Conservation (phyloP, 2,329 filamentous ascomycete genomes). For the Kalaharituber pfeilii region DNA sequence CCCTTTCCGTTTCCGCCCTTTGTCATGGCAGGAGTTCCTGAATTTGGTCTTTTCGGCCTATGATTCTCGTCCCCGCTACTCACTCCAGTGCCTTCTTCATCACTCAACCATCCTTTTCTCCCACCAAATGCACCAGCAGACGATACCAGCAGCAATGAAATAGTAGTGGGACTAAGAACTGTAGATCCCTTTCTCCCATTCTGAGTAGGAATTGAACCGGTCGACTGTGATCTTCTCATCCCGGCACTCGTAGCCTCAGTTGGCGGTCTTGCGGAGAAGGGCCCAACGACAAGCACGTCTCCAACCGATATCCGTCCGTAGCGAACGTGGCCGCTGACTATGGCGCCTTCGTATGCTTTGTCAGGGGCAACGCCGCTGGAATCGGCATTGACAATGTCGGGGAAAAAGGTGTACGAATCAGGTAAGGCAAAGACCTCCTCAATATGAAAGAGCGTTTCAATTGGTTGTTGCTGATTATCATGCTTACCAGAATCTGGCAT, state of each 20-base stretch:
- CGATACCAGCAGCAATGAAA: background rate
- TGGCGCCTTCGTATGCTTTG: slow-evolving; percentile 34
- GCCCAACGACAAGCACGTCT: slow-evolving; percentile 61
- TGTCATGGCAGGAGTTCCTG: background rate
- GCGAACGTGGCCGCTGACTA: slow-evolving; percentile 72
- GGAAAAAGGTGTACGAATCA: slow-evolving; percentile 29
- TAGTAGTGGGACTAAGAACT: background rate
- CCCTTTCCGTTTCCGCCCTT: slow-evolving; percentile 1
- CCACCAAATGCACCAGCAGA: background rate
- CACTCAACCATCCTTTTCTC: background rate
- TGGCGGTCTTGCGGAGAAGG: slow-evolving; percentile 46
- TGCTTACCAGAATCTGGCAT: background rate
- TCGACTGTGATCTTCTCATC: background rate
- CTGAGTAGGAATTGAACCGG: background rate
- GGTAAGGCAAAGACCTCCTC: slow-evolving; percentile 75
- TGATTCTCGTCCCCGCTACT: background rate
- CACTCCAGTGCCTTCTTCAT: background rate
- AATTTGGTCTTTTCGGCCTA: background rate
- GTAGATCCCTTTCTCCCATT: background rate
- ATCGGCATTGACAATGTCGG: background rate
- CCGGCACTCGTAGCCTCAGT: slow-evolving; percentile 29
- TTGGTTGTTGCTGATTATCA: background rate
- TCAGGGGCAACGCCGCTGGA: background rate
- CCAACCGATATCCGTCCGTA: slow-evolving; percentile 62
- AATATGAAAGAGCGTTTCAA: slow-evolving; percentile 56